Evolutionary conservation across 257 asterid genomes (phyloP).

Genomic region (Eucommia ulmoides): DNA sequence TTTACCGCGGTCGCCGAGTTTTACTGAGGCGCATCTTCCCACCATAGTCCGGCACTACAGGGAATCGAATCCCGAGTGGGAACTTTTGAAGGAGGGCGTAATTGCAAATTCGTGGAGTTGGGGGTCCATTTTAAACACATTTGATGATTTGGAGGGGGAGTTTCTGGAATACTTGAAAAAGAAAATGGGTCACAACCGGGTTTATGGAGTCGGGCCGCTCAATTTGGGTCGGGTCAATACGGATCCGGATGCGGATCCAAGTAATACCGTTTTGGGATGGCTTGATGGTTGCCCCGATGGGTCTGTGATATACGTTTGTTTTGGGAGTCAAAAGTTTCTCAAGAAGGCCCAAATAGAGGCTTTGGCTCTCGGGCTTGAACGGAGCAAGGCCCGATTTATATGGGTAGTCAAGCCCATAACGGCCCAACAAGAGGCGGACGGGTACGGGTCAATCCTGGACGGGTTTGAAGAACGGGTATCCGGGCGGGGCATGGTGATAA

Average conservation of each 20-base stretch:
- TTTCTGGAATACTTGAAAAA: slow-evolving; percentile 23
- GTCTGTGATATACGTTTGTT: slow-evolving; percentile 57
- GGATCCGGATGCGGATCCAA: not conserved
- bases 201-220: slow-evolving; percentile 47
- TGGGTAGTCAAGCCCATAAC: slow-evolving; percentile 34
- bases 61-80: slow-evolving; percentile 17
- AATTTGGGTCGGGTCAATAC: slow-evolving; percentile 14
- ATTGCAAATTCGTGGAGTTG: slow-evolving; percentile 36
- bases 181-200: slow-evolving; percentile 28
- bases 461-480: slow-evolving; percentile 43
- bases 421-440: slow-evolving; percentile 35
- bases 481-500: slow-evolving; percentile 34
- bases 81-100: slow-evolving; percentile 22
- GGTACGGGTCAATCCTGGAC: slow-evolving; percentile 31
- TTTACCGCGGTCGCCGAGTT: slow-evolving; percentile 38
- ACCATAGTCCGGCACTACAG: slow-evolving; percentile 33
- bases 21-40: slow-evolving; percentile 31
- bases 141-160: slow-evolving; percentile 40
- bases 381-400: slow-evolving; percentile 43
- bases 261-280: slow-evolving; percentile 22
- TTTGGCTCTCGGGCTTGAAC: slow-evolving; percentile 44
- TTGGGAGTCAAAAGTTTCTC: slow-evolving; percentile 59
- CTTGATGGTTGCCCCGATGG: slow-evolving; percentile 31
- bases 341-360: slow-evolving; percentile 51
- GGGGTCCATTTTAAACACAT: slow-evolving; percentile 38